These are phyloP conservation scores for Sonneratia caseolaris DNA, from an alignment of 345 rosid genomes.

Conservation along the genomic window DNA sequence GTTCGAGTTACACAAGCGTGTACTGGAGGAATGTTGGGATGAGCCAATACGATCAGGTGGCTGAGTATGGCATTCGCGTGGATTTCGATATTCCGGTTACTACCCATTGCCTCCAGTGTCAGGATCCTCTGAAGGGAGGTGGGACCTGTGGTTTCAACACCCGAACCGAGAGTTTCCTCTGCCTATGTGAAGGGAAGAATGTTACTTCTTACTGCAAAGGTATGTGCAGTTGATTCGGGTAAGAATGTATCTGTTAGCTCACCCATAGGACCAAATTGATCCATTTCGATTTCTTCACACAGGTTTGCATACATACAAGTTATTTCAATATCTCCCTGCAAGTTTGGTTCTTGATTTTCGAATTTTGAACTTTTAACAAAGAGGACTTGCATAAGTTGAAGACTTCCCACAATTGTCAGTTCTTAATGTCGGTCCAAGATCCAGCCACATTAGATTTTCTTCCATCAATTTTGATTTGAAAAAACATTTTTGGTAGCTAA, in stretches of 20 bases:
- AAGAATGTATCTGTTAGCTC: neutral
- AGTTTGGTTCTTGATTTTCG: too few species aligned
- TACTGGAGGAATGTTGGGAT: slow-evolving; percentile 63
- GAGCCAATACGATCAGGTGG: slow-evolving; percentile 47
- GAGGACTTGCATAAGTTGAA: too few species aligned
- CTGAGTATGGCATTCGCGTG: slow-evolving; percentile 75
- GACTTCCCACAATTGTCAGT: too few species aligned
- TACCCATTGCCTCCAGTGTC: slow-evolving; percentile 64
- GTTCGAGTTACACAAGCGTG: slow-evolving; percentile 74
- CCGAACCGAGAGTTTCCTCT: slow-evolving; percentile 45
- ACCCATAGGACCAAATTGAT: neutral
- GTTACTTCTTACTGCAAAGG: slow-evolving; percentile 65
- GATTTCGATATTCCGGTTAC: slow-evolving; percentile 81
- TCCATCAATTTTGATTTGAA: neutral
- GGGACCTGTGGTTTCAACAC: slow-evolving; percentile 72
- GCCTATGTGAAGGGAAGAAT: slow-evolving; percentile 56
- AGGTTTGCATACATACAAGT: neutral
- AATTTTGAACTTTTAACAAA: too few species aligned
- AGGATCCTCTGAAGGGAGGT: slow-evolving; percentile 63
- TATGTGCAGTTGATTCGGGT: slow-evolving; percentile 8
- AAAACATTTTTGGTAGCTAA: neutral
- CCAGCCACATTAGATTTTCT: neutral
- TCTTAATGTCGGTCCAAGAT: neutral
- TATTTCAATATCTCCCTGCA: too few species aligned
- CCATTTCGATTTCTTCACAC: neutral